Conservation (phyloP, 306 rosid species). For the Argentina anserina region DNA sequence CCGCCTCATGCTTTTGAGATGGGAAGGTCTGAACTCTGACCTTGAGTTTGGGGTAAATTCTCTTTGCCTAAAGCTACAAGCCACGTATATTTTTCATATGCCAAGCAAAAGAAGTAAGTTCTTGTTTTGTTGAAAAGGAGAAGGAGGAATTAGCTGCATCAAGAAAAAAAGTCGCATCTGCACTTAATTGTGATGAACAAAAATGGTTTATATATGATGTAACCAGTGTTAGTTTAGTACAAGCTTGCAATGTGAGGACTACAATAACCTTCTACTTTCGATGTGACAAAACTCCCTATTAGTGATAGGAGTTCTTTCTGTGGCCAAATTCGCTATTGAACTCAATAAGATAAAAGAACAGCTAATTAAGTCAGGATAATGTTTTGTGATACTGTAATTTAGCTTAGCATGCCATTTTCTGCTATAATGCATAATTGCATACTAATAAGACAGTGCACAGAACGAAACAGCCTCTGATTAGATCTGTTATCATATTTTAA, state of each 20-base stretch:
- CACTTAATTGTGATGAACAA: neutral
- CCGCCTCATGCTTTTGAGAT: conserved; percentile 24
- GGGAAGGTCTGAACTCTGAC: neutral
- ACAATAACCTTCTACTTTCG: conserved; percentile 81
- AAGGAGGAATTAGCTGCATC: conserved; percentile 31
- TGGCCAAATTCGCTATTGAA: neutral
- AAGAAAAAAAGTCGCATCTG: conserved; percentile 7
- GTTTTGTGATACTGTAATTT: neutral
- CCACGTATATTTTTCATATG: neutral
- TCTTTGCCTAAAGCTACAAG: neutral
- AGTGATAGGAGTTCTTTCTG: neutral
- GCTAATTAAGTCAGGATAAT: neutral
- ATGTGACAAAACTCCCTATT: neutral
- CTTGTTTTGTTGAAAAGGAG: conserved; percentile 32
- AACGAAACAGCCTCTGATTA: neutral
- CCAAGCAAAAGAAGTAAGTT: neutral
- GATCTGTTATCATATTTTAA: conserved; percentile 11
- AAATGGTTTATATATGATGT: neutral
- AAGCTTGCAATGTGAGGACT: conserved; percentile 89
- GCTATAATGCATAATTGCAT: conserved; percentile 5
- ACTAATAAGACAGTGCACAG: neutral
- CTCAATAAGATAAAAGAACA: neutral
- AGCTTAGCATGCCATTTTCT: neutral
- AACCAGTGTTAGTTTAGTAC: conserved; percentile 38
- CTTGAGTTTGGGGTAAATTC: neutral